Conservation (phyloP, 1,139 yeast species). For the Yamadazyma diddensiae region DNA sequence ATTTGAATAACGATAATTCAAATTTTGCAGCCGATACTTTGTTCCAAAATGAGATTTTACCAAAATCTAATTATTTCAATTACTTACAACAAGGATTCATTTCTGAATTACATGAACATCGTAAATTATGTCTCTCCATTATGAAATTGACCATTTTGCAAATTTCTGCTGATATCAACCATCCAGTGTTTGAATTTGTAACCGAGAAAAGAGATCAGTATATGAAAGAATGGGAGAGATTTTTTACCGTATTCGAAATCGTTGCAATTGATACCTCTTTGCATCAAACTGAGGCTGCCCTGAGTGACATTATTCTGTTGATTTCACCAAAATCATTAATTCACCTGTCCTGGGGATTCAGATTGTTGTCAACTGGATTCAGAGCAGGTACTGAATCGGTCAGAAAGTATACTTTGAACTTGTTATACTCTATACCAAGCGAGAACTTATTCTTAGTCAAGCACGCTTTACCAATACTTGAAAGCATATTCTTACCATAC, state of each 20-base stretch:
- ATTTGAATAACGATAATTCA: slow-evolving; percentile 26
- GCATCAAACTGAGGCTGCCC: slow-evolving; percentile 83
- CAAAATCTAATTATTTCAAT: slow-evolving; percentile 53
- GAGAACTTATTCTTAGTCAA: slow-evolving; percentile 50
- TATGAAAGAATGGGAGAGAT: slow-evolving; percentile 67
- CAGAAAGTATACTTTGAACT: slow-evolving; percentile 57
- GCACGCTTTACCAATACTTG: slow-evolving; percentile 46
- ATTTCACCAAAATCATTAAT: slow-evolving; percentile 51
- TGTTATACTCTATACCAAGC: slow-evolving; percentile 53
- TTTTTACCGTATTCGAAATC: slow-evolving; percentile 71
- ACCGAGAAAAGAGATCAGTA: slow-evolving; percentile 22
- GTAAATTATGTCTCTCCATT: slow-evolving; percentile 70
- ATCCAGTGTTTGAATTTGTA: slow-evolving; percentile 50
- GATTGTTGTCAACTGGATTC: slow-evolving; percentile 72
- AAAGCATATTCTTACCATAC: slow-evolving; percentile 55
- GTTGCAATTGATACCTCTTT: slow-evolving; percentile 81
- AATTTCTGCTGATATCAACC: slow-evolving; percentile 36
- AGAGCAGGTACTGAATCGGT: slow-evolving; percentile 80
- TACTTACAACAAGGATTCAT: slow-evolving; percentile 56
- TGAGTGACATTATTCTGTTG: slow-evolving; percentile 56
- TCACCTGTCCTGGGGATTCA: slow-evolving; percentile 71
- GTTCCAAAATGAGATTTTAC: slow-evolving; percentile 34
- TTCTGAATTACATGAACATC: slow-evolving; percentile 60
- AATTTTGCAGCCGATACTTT: slow-evolving; percentile 14
- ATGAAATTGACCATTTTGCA: slow-evolving; percentile 58